These are phyloP conservation scores for Cladosporium sp. DNA, from an alignment of 2,329 filamentous ascomycete species.

Conservation along the genomic window DNA sequence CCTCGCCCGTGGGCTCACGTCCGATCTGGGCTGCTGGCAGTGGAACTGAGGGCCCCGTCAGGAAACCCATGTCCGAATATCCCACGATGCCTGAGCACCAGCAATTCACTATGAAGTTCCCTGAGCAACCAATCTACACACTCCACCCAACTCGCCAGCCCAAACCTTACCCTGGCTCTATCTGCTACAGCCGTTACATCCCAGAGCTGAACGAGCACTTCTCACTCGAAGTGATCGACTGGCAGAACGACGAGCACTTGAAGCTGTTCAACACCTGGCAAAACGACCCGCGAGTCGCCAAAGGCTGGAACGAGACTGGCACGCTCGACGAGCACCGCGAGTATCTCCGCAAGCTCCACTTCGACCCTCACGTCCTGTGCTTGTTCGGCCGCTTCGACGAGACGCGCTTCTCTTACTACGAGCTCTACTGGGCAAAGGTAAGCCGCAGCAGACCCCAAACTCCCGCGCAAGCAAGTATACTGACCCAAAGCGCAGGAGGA, in stretches of 20 bases:
- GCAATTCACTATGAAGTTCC: slow-evolving; percentile 51
- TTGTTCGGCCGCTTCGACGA: slow-evolving; percentile 72
- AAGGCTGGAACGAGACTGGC: slow-evolving; percentile 78
- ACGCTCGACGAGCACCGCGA: slow-evolving; percentile 72
- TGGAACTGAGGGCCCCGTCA: slow-evolving; percentile 25
- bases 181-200: slow-evolving; percentile 77
- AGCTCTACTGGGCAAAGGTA: slow-evolving; percentile 72
- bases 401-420: slow-evolving; percentile 72
- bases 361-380: slow-evolving; percentile 70
- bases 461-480: slow-evolving; percentile 37
- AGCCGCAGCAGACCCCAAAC: neutral
- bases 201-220: slow-evolving; percentile 75
- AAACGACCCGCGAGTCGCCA: slow-evolving; percentile 77
- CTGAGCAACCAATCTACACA: slow-evolving; percentile 54
- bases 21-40: slow-evolving; percentile 37
- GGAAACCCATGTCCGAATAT: slow-evolving; percentile 35
- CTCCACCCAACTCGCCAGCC: slow-evolving; percentile 70
- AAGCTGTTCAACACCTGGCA: slow-evolving; percentile 76
- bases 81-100: slow-evolving; percentile 45
- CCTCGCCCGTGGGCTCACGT: slow-evolving; percentile 43
- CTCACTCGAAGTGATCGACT: slow-evolving; percentile 74
- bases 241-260: slow-evolving; percentile 63
- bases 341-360: slow-evolving; percentile 68
- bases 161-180: slow-evolving; percentile 69
- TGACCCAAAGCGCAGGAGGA: slow-evolving; percentile 50